Evolutionary conservation across 1,284 basidiomycete genomes (phyloP).

Genomic region (Rhodotorula sp.): DNA sequence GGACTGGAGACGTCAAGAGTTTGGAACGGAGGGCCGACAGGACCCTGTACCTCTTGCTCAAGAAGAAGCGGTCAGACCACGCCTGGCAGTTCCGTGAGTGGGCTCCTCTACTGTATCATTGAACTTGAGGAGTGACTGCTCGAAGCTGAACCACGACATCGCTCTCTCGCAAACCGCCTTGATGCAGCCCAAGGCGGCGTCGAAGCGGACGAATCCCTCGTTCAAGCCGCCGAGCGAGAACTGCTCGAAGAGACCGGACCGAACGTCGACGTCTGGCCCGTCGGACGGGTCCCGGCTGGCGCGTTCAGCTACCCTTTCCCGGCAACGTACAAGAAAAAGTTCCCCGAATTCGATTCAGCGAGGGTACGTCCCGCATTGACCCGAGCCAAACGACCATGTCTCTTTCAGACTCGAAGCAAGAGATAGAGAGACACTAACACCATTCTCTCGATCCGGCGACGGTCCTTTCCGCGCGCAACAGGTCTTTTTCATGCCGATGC

Average conservation of each 20-base stretch:
- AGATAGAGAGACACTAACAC: no score
- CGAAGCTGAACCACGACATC: neutral
- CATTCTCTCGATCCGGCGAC: neutral
- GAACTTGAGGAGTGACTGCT: neutral
- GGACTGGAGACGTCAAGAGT: slow-evolving; percentile 63
- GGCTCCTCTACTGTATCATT: neutral
- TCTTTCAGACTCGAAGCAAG: neutral
- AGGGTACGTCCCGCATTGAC: slow-evolving; percentile 10
- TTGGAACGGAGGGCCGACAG: slow-evolving; percentile 77
- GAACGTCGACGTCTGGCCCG: slow-evolving; percentile 68
- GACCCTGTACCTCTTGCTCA: slow-evolving; percentile 79
- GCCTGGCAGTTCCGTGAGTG: slow-evolving; percentile 69
- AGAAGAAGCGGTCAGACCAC: slow-evolving; percentile 57
- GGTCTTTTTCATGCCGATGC: slow-evolving; percentile 76
- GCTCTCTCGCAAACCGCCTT: neutral
- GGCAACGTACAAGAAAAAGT: slow-evolving; percentile 20
- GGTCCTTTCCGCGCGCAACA: slow-evolving; percentile 21
- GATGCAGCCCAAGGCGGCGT: slow-evolving; percentile 56
- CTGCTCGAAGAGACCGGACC: slow-evolving; percentile 65
- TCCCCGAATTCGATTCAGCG: slow-evolving; percentile 15
- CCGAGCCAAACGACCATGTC: no score
- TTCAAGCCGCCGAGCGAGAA: slow-evolving; percentile 66
- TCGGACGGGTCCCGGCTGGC: slow-evolving; percentile 41
- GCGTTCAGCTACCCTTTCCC: slow-evolving; percentile 38
- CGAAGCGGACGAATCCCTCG: slow-evolving; percentile 63